Evolutionary conservation across 176 grass and related monocot genomes (phyloP).

Genomic region (Miscanthus lutarioriparius): DNA sequence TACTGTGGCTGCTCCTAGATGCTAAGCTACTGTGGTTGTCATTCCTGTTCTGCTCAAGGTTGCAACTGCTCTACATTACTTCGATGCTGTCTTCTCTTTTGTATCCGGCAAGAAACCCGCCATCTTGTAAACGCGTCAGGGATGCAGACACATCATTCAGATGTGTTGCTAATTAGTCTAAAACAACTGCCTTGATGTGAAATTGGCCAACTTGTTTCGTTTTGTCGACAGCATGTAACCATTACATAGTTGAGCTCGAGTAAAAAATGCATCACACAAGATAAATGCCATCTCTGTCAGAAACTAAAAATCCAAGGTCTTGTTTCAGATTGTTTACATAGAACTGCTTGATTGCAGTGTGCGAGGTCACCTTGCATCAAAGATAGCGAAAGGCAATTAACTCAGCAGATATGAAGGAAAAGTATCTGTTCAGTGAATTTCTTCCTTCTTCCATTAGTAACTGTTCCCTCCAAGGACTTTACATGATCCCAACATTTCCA

Average conservation of each 20-base stretch:
- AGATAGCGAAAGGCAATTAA: not conserved
- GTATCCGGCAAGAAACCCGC: not conserved
- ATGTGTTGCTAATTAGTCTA: not conserved
- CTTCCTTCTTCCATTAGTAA: constrained; percentile 29
- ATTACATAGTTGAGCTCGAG: not conserved
- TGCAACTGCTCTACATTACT: not conserved
- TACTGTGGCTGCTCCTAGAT: not conserved
- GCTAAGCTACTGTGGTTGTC: not conserved
- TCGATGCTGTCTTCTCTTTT: not conserved
- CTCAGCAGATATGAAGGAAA: not conserved
- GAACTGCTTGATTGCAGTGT: not conserved
- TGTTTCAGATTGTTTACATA: not conserved
- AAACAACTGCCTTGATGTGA: not conserved
- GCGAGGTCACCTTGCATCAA: not conserved
- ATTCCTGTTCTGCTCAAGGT: not conserved
- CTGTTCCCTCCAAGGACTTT: constrained; percentile 16
- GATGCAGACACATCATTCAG: not conserved
- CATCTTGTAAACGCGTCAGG: not conserved
- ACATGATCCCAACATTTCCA: constrained; percentile 31
- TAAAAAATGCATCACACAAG: not conserved
- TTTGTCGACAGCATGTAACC: not conserved
- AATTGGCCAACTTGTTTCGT: not conserved
- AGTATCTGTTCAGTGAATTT: constrained; percentile 15
- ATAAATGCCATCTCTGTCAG: not conserved
- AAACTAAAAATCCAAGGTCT: not conserved